A percentile compares a stretch with the other conserved stretches of the same genome.
These are phyloP conservation scores for Xenoacremonium recifei DNA, from an alignment of 2,329 filamentous ascomycete species.

Conservation along the genomic window DNA sequence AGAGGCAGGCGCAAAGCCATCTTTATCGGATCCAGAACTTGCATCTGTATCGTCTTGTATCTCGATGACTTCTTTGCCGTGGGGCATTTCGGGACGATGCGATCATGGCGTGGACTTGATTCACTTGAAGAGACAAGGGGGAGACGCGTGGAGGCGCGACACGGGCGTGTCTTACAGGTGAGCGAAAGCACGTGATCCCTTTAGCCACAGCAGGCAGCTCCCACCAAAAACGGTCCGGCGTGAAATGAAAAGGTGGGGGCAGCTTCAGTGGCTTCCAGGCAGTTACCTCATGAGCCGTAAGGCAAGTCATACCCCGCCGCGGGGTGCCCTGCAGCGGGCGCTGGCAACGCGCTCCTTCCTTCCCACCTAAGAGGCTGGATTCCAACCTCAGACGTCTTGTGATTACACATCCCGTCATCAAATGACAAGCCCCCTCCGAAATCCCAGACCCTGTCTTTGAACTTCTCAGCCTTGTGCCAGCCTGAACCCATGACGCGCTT, in stretches of 20 bases:
- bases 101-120: constrained; percentile 2
- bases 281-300: background rate
- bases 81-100: constrained; percentile 13
- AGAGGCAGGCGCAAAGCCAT: constrained; percentile 4
- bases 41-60: constrained; percentile 24
- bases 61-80: constrained; percentile 20
- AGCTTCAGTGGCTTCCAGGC: too few species aligned
- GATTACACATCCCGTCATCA: background rate
- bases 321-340: too few species aligned
- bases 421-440: too few species aligned
- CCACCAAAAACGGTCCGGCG: too few species aligned
- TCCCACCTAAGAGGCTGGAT: too few species aligned
- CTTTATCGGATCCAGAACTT: constrained; percentile 16
- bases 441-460: background rate
- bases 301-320: background rate
- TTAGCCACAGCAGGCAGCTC: background rate
- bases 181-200: constrained; percentile 24
- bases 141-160: constrained; percentile 15
- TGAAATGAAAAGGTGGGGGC: too few species aligned
- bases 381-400: background rate
- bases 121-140: background rate
- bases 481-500: background rate
- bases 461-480: background rate
- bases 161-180: background rate
- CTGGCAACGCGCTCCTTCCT: too few species aligned